Conservation (phyloP, 352 stramenopile species). For the Globisporangium spiculum region DNA sequence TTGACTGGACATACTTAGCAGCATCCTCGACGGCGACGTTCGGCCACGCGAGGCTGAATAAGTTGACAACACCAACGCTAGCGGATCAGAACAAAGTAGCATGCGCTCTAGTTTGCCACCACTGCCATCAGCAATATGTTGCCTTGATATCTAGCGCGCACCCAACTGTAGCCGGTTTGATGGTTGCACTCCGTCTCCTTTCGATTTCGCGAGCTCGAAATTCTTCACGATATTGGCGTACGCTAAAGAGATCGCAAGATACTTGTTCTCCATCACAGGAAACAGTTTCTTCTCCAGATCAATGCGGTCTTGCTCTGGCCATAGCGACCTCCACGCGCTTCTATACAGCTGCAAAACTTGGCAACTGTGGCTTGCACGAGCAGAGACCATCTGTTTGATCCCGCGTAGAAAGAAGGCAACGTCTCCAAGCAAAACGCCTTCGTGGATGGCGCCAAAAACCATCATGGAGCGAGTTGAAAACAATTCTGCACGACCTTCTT, state of each 20-base stretch:
- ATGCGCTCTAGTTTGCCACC: conserved; percentile 2
- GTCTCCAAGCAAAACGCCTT: neutral
- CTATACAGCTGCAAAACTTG: neutral
- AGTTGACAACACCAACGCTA: neutral
- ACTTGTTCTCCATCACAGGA: neutral
- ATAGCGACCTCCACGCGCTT: neutral
- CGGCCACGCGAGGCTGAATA: neutral
- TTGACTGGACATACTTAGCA: neutral
- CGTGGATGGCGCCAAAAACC: neutral
- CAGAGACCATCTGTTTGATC: neutral
- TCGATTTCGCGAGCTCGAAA: neutral
- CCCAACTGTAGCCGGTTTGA: neutral
- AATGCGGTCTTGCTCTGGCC: neutral
- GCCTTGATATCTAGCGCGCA: neutral
- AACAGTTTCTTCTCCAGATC: neutral
- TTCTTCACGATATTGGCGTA: neutral
- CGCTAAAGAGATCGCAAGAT: neutral
- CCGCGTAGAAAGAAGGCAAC: neutral
- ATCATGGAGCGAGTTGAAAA: neutral
- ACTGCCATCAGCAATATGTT: neutral
- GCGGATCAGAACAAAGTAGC: neutral
- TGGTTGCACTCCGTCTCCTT: neutral
- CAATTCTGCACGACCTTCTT: neutral
- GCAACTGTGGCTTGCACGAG: neutral
- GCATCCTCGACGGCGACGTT: neutral